Base-by-base conservation (phyloP, 129 eudicot genomes). In the Saussurea involucrata region DNA sequence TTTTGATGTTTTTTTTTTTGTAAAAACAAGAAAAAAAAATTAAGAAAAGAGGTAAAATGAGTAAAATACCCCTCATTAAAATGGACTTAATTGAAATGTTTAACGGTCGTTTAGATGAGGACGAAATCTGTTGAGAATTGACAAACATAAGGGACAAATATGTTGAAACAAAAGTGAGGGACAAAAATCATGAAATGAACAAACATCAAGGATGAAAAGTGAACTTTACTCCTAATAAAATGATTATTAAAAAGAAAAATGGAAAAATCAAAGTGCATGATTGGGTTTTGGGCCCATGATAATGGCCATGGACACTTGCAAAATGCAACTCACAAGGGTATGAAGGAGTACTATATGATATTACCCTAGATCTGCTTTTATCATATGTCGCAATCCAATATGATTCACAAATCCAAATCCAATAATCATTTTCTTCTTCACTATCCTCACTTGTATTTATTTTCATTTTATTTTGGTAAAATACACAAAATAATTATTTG, bases 251-350 rank as follows among this genome's bases (percentile, higher is more conserved):
- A 78, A 70, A 63, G 5, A 17, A 67, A 53, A 67, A 3, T 29
- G 22, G 25, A 28, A 78, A 70, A 28, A 61, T n/a, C 15, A 29
- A 71, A 25, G 76, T 63, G 83, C 24, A 73, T 80, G 78, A 80
- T 73, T 80, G 61, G 60, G 32, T 49, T 46, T 72, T 66, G 83
- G 83, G 83, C 74, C 83, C 79, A 80, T 80, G 78, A 79, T 72
- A 72, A 64, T 64, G 78, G 65, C 74, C 65, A 80, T 49, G 74
- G 69, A 66, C 79, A 53, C 68, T 79, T 80, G 55, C 33, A 65
- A 73, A 36, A 72, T 80, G 33, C 63, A 78, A 67, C 78, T 79
- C 78, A 80, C 66, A 76, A 76, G 64, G 49, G 24, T 46, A 63
- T 42, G 46, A 55, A 33, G 21, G 73, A 65, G 78, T 73, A 80